Evolutionary conservation across 495 filamentous ascomycete species (phyloP).

Genomic region (Xylaria telfairii): DNA sequence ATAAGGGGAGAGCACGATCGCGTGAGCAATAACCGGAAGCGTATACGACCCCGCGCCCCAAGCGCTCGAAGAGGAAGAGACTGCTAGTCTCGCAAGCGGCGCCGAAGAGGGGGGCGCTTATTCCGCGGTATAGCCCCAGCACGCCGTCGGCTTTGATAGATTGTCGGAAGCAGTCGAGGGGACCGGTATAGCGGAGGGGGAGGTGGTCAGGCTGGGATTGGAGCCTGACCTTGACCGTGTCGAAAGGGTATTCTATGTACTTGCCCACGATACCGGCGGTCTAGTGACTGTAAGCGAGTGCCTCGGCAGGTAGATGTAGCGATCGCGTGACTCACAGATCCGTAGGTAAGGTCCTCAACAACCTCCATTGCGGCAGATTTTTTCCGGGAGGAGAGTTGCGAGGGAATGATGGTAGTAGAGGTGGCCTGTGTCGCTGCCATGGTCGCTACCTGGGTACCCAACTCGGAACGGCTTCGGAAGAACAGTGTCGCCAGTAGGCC

Average conservation of each 20-base stretch:
- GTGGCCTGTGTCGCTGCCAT: conserved; percentile 31
- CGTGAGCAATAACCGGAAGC: conserved; percentile 58
- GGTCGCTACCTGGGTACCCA: conserved; percentile 26
- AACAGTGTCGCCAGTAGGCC: conserved; percentile 21
- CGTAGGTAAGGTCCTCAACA: conserved; percentile 80
- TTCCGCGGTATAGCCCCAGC: conserved; percentile 88
- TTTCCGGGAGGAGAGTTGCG: conserved; percentile 9
- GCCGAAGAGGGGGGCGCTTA: conserved; percentile 87
- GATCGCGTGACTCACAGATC: conserved; percentile 67
- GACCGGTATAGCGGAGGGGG: conserved; percentile 83
- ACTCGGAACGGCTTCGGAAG: conserved; percentile 23
- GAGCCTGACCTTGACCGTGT: conserved; percentile 89
- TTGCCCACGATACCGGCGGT: conserved; percentile 90
- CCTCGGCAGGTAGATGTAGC: not conserved
- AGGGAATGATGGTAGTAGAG: conserved; percentile 11
- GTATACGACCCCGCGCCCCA: conserved; percentile 64
- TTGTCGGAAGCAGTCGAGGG: conserved; percentile 92
- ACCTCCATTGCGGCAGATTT: conserved; percentile 68
- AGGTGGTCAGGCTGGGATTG: conserved; percentile 84
- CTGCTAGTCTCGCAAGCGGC: conserved; percentile 93
- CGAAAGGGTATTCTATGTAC: conserved; percentile 96
- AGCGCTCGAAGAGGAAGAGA: conserved; percentile 88
- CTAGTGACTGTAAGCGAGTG: conserved; percentile 45
- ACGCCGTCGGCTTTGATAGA: conserved; percentile 76
- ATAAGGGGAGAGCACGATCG: conserved; percentile 66